Conservation (phyloP, 192 early-diverging fungal genomes). For the Funneliformis geosporum region DNA sequence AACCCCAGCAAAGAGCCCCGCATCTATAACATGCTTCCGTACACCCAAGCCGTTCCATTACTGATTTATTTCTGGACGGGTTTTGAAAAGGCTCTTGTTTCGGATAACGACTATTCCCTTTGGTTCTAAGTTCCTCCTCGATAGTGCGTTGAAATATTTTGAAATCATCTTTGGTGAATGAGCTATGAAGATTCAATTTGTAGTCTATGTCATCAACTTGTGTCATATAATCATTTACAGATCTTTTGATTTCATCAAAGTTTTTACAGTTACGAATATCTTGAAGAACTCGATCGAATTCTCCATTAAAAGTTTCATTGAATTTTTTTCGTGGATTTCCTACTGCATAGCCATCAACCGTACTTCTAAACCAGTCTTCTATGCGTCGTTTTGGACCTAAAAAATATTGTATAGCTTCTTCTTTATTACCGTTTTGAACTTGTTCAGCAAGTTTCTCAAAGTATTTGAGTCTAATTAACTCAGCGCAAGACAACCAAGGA, state of each 20-base stretch:
- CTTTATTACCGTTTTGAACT: slow-evolving; percentile 4
- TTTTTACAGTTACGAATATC: slow-evolving; percentile 16
- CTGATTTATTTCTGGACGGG: slow-evolving; percentile 10
- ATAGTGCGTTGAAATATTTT: neutral
- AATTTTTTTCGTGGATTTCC: neutral
- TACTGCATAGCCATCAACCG: neutral
- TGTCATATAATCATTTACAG: slow-evolving; percentile 22
- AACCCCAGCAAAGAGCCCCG: slow-evolving; percentile 32
- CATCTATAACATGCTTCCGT: slow-evolving; percentile 27
- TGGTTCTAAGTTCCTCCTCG: slow-evolving; percentile 4
- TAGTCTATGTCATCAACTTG: slow-evolving; percentile 23
- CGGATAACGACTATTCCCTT: neutral
- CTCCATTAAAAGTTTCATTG: slow-evolving; percentile 13
- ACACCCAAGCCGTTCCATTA: slow-evolving; percentile 31
- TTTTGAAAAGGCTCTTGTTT: slow-evolving; percentile 5
- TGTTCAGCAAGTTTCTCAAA: slow-evolving; percentile 17
- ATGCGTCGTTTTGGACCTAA: neutral
- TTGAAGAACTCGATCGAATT: slow-evolving; percentile 1
- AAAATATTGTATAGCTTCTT: slow-evolving; percentile 4
- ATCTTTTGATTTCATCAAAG: slow-evolving; percentile 23
- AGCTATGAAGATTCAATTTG: neutral
- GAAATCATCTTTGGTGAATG: neutral
- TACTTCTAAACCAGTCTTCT: slow-evolving; percentile 8
- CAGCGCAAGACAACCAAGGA: neutral
- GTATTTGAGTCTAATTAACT: slow-evolving; percentile 7